Conservation (phyloP, 495 filamentous ascomycete species). For the Cenococcum geophilum region DNA sequence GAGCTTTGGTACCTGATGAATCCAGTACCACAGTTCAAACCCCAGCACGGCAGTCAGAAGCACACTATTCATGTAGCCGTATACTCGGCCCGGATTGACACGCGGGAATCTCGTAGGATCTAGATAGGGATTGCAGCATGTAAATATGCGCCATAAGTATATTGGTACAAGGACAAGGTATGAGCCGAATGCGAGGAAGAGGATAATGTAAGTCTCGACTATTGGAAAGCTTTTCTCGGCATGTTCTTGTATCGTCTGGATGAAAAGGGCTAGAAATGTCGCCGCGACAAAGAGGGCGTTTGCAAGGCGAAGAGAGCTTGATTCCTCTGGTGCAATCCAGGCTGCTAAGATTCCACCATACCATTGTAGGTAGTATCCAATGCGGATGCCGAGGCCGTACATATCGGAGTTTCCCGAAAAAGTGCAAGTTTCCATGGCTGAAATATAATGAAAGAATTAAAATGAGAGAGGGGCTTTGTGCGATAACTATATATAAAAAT, state of each 20-base stretch:
- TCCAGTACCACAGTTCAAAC: slow-evolving; percentile 44
- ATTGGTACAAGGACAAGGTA: slow-evolving; percentile 36
- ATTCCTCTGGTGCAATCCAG: slow-evolving; percentile 29
- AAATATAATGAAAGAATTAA: no score
- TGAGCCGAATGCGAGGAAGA: slow-evolving; percentile 37
- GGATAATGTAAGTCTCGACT: slow-evolving; percentile 35
- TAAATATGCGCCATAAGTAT: slow-evolving; percentile 36
- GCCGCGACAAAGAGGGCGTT: slow-evolving; percentile 25
- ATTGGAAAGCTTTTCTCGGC: slow-evolving; percentile 17
- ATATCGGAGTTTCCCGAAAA: slow-evolving; percentile 26
- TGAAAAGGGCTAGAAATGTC: slow-evolving; percentile 26
- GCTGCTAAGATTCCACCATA: slow-evolving; percentile 23
- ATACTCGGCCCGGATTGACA: slow-evolving; percentile 6
- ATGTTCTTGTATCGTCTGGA: slow-evolving; percentile 12
- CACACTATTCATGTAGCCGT: slow-evolving; percentile 23
- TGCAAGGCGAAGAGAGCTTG: slow-evolving; percentile 16
- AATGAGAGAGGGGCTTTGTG: no score
- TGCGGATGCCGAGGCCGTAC: slow-evolving; percentile 29
- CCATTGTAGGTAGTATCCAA: slow-evolving; percentile 31
- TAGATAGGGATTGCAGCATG: slow-evolving; percentile 30
- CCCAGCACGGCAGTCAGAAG: slow-evolving; percentile 31
- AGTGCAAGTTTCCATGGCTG: slow-evolving; percentile 19
- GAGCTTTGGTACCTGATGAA: slow-evolving; percentile 12
- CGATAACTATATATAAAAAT: no score
- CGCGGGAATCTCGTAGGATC: slow-evolving; percentile 28